phyloP scores from a whole-genome alignment of 2,329 filamentous ascomycete species.

The Pleomassaria siparia region DNA sequence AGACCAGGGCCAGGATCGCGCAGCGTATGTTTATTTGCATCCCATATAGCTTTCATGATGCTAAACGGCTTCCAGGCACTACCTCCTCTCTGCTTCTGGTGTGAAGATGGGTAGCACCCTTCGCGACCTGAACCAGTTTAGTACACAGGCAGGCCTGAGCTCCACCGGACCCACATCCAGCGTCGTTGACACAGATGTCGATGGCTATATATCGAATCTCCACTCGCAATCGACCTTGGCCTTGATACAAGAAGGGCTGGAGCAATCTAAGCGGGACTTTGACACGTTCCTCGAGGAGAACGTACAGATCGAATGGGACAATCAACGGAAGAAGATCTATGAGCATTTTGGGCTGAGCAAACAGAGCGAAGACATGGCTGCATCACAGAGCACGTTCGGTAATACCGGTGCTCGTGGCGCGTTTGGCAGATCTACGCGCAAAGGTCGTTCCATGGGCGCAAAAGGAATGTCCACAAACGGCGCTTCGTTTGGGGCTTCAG shows the following conservation, averaged over 20 bases:
- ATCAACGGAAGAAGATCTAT: constrained; percentile 89
- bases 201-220: constrained; percentile 78
- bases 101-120: constrained; percentile 85
- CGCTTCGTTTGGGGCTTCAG: constrained; percentile 64
- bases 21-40: constrained; percentile 52
- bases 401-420: constrained; percentile 44
- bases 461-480: constrained; percentile 36
- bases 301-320: constrained; percentile 93
- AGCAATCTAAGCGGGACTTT: constrained; percentile 87
- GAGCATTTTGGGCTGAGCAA: constrained; percentile 85
- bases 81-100: constrained; percentile 88
- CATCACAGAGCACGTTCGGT: constrained; percentile 39
- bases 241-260: constrained; percentile 88
- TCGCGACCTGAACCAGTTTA: constrained; percentile 82
- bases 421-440: constrained; percentile 56
- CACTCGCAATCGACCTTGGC: constrained; percentile 88
- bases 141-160: constrained; percentile 66
- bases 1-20: constrained; percentile 49
- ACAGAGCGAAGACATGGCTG: constrained; percentile 44
- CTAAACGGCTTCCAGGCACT: constrained; percentile 63
- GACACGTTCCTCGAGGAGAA: constrained; percentile 93
- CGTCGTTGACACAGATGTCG: constrained; percentile 56
- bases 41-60: constrained; percentile 11
- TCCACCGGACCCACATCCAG: constrained; percentile 41
- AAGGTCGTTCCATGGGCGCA: constrained; percentile 42